Conservation (phyloP, 2,329 filamentous ascomycete genomes). For the Trichoderma brevicompactum region DNA sequence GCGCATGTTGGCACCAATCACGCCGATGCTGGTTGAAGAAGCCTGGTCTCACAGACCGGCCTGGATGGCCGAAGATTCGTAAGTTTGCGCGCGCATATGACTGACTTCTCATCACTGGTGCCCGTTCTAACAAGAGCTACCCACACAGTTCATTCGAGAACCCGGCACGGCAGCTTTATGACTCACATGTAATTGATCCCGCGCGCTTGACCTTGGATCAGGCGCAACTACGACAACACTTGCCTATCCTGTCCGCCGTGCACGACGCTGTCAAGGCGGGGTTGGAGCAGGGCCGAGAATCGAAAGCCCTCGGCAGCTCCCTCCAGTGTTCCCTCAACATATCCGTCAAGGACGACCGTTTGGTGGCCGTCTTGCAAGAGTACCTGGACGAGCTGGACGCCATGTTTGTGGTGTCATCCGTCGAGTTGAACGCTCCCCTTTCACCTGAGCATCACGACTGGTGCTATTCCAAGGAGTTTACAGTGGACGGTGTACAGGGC, state of each 20-base stretch:
- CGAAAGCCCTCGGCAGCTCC: constrained; percentile 77
- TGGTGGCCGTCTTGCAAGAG: constrained; percentile 44
- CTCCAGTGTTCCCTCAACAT: constrained; percentile 76
- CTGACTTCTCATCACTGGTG: neutral
- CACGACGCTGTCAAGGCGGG: constrained; percentile 72
- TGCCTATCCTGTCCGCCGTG: constrained; percentile 57
- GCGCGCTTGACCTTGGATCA: constrained; percentile 47
- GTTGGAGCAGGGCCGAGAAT: constrained; percentile 72
- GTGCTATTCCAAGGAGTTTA: constrained; percentile 50
- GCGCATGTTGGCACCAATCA: constrained; percentile 79
- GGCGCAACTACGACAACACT: constrained; percentile 46
- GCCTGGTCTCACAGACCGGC: constrained; percentile 78
- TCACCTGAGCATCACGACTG: constrained; percentile 42
- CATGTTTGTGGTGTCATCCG: constrained; percentile 72
- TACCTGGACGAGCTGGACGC: constrained; percentile 59
- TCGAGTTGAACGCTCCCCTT: constrained; percentile 51
- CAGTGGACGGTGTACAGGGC: constrained; percentile 44
- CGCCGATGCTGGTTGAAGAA: constrained; percentile 84
- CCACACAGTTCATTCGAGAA: constrained; percentile 37
- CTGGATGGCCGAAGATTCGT: constrained; percentile 59
- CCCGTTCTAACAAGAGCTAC: constrained; percentile 31
- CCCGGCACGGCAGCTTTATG: constrained; percentile 56
- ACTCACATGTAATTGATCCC: constrained; percentile 48
- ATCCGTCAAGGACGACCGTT: constrained; percentile 46
- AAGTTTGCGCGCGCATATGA: constrained; percentile 36